These are phyloP conservation scores for Stenocarpella maydis DNA, from an alignment of 2,329 filamentous ascomycete species.

Conservation along the genomic window DNA sequence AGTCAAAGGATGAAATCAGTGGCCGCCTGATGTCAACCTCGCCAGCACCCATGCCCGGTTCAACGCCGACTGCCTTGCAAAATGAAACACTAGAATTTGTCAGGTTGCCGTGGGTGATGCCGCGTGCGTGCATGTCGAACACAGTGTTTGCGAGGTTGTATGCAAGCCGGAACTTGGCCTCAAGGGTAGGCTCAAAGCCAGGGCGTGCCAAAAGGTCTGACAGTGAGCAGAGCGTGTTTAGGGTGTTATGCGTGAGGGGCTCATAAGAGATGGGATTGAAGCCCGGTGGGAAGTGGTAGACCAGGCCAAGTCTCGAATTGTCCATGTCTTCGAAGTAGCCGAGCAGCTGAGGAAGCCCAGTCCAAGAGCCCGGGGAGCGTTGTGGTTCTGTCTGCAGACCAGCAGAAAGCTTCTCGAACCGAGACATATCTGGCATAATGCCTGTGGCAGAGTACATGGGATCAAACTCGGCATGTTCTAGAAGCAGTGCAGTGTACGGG, in stretches of 20 bases:
- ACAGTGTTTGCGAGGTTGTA: conserved; percentile 76
- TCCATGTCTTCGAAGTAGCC: conserved; percentile 80
- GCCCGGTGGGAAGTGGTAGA: conserved; percentile 75
- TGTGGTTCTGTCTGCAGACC: conserved; percentile 64
- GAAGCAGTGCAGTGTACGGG: conserved; percentile 65
- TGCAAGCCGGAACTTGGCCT: conserved; percentile 79
- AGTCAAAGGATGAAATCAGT: conserved; percentile 76
- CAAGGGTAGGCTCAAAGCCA: conserved; percentile 70
- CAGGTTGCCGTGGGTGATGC: conserved; percentile 76
- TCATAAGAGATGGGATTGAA: conserved; percentile 68
- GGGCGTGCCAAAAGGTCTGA: conserved; percentile 60
- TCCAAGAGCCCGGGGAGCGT: conserved; percentile 63
- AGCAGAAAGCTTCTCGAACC: conserved; percentile 69
- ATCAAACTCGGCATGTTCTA: conserved; percentile 75
- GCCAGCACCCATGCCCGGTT: conserved; percentile 51
- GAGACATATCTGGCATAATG: conserved; percentile 70
- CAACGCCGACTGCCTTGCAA: conserved; percentile 55
- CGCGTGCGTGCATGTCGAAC: conserved; percentile 75
- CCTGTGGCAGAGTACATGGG: conserved; percentile 69
- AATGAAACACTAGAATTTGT: conserved; percentile 74
- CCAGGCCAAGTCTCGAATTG: conserved; percentile 73
- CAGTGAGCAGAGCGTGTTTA: conserved; percentile 62
- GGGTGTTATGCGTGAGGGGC: conserved; percentile 56
- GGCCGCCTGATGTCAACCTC: conserved; percentile 72
- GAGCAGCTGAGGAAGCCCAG: conserved; percentile 66